Conservation (phyloP, 148 eudicot genomes). For the Rhododendron kiyosumense region DNA sequence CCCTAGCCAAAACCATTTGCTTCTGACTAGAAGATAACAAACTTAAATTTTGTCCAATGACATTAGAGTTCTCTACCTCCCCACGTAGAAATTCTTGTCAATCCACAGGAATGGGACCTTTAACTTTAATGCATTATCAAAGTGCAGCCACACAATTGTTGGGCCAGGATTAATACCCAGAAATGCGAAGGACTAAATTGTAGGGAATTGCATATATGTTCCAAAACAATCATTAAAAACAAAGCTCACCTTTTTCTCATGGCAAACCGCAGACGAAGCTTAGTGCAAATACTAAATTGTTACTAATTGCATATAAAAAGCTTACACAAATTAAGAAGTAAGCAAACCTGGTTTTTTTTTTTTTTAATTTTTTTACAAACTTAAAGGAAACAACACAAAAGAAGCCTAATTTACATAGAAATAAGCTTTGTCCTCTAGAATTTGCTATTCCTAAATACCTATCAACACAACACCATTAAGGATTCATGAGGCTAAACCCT, state of each 20-base stretch:
- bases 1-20: neutral
- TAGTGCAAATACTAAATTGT: neutral
- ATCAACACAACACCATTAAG: neutral
- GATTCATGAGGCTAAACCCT: neutral
- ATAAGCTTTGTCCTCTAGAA: neutral
- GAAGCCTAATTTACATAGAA: conserved; percentile 7
- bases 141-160: neutral
- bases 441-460: neutral
- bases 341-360: neutral
- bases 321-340: neutral
- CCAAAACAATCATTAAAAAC: neutral
- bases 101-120: neutral
- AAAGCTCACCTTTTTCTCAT: neutral
- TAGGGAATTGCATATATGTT: neutral
- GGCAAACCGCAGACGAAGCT: neutral
- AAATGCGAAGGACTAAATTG: neutral
- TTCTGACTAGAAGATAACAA: neutral
- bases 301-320: neutral
- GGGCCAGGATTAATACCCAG: neutral
- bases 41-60: neutral
- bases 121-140: neutral
- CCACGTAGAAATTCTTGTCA: neutral
- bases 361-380: neutral
- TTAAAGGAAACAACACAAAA: neutral
- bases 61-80: neutral